Conservation (phyloP, 148 eudicot species). For the Drosera capensis region DNA sequence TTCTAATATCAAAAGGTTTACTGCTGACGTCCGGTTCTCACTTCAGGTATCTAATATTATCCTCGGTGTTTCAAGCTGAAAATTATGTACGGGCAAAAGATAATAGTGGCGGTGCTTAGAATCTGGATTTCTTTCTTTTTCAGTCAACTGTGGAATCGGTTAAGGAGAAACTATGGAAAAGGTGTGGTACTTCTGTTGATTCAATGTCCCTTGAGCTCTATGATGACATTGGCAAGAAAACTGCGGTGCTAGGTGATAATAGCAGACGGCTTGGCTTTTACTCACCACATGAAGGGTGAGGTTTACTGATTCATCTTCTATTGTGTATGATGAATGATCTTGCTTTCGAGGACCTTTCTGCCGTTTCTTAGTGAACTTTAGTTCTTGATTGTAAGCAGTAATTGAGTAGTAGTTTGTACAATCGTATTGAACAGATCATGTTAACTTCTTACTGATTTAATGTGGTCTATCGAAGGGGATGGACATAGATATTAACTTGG, state of each 20-base stretch:
- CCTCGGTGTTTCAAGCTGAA: conserved; percentile 1
- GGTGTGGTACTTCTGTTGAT: conserved; percentile 73
- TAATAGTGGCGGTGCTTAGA: conserved; percentile 1
- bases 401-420: too few species aligned
- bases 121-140: too few species aligned
- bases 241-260: conserved; percentile 46
- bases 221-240: conserved; percentile 54
- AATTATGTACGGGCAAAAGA: neutral
- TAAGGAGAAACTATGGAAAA: conserved; percentile 92
- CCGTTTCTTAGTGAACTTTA: too few species aligned
- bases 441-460: too few species aligned
- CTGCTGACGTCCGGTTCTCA: conserved; percentile 62
- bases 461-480: too few species aligned
- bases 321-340: too few species aligned
- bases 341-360: too few species aligned
- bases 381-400: too few species aligned
- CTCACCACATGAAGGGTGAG: conserved; percentile 82
- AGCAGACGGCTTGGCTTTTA: conserved; percentile 60
- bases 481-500: too few species aligned
- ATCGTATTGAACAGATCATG: too few species aligned
- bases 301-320: neutral
- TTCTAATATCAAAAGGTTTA: conserved; percentile 71
- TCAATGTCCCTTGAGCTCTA: conserved; percentile 83
- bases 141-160: conserved; percentile 82
- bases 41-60: conserved; percentile 34